Evolutionary conservation across 108 stramenopile species (phyloP).

Genomic region (Nitzschia inconspicua): DNA sequence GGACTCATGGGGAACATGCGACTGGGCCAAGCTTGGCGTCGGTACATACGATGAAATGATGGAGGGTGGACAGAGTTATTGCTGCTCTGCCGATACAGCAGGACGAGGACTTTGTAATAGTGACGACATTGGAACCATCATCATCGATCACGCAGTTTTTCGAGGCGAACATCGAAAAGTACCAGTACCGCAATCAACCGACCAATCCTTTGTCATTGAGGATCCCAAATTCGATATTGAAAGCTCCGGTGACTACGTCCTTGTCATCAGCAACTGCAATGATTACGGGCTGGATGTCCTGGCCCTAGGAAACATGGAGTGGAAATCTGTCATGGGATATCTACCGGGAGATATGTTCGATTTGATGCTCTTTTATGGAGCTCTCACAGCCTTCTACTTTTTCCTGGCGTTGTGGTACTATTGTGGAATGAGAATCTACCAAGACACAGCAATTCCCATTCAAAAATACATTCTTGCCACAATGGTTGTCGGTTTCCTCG

Average conservation of each 20-base stretch:
- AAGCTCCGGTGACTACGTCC: slow-evolving; percentile 51
- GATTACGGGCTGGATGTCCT: slow-evolving; percentile 54
- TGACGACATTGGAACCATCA: slow-evolving; percentile 46
- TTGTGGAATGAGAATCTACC: slow-evolving; percentile 45
- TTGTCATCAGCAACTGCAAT: slow-evolving; percentile 71
- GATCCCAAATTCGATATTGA: slow-evolving; percentile 24
- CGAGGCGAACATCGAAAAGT: slow-evolving; percentile 49
- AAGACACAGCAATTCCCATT: slow-evolving; percentile 65
- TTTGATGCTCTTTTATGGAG: slow-evolving; percentile 69
- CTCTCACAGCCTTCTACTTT: slow-evolving; percentile 35
- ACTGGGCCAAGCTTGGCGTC: slow-evolving; percentile 69
- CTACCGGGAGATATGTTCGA: slow-evolving; percentile 74
- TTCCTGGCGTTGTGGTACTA: slow-evolving; percentile 52
- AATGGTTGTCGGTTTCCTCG: slow-evolving; percentile 57
- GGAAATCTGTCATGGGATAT: slow-evolving; percentile 61
- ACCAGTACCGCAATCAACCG: slow-evolving; percentile 40
- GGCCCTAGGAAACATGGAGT: slow-evolving; percentile 61
- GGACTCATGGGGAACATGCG: slow-evolving; percentile 56
- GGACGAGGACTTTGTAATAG: slow-evolving; percentile 42
- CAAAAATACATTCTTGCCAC: slow-evolving; percentile 68
- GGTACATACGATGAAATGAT: slow-evolving; percentile 46
- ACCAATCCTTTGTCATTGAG: slow-evolving; percentile 32
- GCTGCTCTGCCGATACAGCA: slow-evolving; percentile 64
- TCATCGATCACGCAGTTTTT: slow-evolving; percentile 50
- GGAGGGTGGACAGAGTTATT: slow-evolving; percentile 62